Base-by-base conservation (phyloP, 2,329 filamentous ascomycete species). In the Scedosporium dehoogii region DNA sequence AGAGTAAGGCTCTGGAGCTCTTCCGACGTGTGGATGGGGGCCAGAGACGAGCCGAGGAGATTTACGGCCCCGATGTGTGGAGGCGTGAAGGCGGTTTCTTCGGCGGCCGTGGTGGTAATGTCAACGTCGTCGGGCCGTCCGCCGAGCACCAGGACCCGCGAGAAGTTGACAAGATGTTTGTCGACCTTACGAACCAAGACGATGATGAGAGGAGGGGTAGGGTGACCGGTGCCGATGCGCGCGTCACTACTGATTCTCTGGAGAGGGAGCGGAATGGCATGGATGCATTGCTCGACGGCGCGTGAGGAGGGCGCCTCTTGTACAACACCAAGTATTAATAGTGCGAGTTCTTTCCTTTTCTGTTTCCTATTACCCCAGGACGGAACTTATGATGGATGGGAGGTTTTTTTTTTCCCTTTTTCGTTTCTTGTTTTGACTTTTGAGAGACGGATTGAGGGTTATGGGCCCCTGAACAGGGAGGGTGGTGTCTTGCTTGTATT, bases 81-180 rank as follows among this genome's bases (percentile, higher is more conserved):
- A 74, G 73, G 56, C 64, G 63, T 6, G 65, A 65, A 21, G 65
- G 48, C 18, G 59, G 59, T 14, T 46, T 23, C 7, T 44, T 38
- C 5, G 18, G 29, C 14, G 42, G 27, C 29, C n/a, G 59, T 10
- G 46, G 14, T 14, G 42, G 48, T 27, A 38, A 38, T 38, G 33
- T 38, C 10, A 38, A 38, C 33, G 33, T 38, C 10, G 48, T 18
- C n/a, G 27, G 41, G 6, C 58, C 51, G n/a, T 6, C 68, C 65
- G 2, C 70, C 73, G 46, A 61, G 18, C 27, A 33, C 12, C 55
- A 51, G 42, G 79, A 80, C 18, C 75, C 76, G 25, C 76, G 75
- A 53, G 80, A 78, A 27, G 79, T 81, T 3, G 79, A 82, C 62
- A 79, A 78, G 66, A 83, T 84, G 79, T 83, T 84, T 68, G 75